Conservation (phyloP, 1,284 basidiomycete species). For the Leccinum subrobustum region DNA sequence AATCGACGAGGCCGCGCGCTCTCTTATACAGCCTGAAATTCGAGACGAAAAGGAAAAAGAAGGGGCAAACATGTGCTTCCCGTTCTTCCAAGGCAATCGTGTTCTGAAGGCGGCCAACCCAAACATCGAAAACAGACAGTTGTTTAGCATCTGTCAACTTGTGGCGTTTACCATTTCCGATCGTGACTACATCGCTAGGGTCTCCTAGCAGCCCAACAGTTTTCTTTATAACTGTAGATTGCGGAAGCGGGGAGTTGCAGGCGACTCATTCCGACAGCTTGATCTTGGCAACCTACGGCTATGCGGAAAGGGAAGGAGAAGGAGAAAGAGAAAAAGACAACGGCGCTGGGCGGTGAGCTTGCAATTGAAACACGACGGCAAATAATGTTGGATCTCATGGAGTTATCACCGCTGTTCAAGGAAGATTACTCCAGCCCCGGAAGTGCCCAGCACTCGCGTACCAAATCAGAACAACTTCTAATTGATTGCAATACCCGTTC, state of each 20-base stretch:
- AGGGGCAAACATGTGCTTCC: neutral
- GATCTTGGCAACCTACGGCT: neutral
- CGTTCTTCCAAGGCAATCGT: neutral
- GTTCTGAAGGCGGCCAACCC: neutral
- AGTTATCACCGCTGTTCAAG: neutral
- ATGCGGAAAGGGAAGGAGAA: neutral
- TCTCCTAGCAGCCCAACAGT: neutral
- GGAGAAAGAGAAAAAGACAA: neutral
- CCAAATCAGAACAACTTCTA: neutral
- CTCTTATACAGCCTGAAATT: neutral
- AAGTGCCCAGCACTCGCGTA: neutral
- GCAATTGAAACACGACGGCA: neutral
- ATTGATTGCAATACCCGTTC: neutral
- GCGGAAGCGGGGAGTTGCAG: neutral
- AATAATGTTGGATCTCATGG: neutral
- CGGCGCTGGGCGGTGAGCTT: neutral
- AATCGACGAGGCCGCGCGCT: neutral
- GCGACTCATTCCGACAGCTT: neutral
- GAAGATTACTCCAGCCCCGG: neutral
- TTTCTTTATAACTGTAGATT: neutral
- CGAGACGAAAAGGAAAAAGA: neutral
- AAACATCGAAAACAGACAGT: neutral
- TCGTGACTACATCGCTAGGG: neutral
- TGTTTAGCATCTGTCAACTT: neutral
- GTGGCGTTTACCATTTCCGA: constrained; percentile 7